Conservation (phyloP, 768 basidiomycete species). For the Russula compacta region DNA sequence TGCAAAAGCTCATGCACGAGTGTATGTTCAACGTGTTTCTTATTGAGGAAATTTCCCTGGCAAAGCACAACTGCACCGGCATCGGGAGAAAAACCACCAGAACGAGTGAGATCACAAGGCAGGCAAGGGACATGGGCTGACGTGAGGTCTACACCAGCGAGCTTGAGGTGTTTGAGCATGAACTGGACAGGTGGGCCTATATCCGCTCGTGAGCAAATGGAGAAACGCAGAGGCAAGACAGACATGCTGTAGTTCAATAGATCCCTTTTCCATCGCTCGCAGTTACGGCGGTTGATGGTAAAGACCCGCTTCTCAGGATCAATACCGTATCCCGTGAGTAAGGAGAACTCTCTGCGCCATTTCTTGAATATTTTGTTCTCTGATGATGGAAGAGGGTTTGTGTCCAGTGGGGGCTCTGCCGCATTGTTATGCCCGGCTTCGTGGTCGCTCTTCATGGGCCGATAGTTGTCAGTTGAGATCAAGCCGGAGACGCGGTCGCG, state of each 20-base stretch:
- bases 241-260: constrained; percentile 41
- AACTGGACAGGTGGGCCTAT: constrained; percentile 81
- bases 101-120: constrained; percentile 63
- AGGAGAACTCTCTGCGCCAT: constrained; percentile 43
- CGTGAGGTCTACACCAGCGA: constrained; percentile 63
- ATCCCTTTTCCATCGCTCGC: constrained; percentile 44
- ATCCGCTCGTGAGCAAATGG: not conserved
- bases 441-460: not conserved
- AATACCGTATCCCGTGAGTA: constrained; percentile 44
- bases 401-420: not conserved
- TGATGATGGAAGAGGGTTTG: constrained; percentile 11
- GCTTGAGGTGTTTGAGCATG: constrained; percentile 83
- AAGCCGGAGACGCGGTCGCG: not conserved
- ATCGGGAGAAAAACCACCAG: constrained; percentile 78
- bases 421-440: not conserved
- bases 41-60: constrained; percentile 70
- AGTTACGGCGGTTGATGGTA: constrained; percentile 33
- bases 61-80: constrained; percentile 78
- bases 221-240: not conserved
- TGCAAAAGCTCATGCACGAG: constrained; percentile 91
- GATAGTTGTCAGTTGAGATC: not conserved
- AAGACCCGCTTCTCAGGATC: constrained; percentile 34
- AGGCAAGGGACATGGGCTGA: constrained; percentile 70
- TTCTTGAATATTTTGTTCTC: constrained; percentile 32
- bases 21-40: constrained; percentile 88